Base-by-base conservation (phyloP, 2,329 filamentous ascomycete species). In the Diatrype stigma region DNA sequence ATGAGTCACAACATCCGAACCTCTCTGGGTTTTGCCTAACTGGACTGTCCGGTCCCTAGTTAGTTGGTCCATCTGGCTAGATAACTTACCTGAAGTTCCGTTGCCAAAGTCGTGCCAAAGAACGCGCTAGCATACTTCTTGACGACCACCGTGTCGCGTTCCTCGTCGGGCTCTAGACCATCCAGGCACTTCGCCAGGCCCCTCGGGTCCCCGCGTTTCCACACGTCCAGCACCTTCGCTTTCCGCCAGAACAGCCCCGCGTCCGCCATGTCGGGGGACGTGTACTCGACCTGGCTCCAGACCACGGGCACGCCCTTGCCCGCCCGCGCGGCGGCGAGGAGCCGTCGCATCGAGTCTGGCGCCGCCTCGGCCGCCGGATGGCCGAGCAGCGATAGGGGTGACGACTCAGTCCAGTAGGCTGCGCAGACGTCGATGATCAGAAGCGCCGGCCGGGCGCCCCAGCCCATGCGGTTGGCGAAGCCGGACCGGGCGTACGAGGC, bases 351-450 rank as follows among this genome's bases (percentile, higher is more conserved):
- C 4, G 64, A 66, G 6, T 63, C 66, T 2, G 72, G 72, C 23
- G 66, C 66, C 8, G 60, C 54, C 10, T 61, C 64, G 19, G 66
- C 66, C 14, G 65, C 64, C 16, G 69, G 63, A 57, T 75, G 67
- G 5, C 61, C 60, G n/a, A 62, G 62, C 21, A 68, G 66, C 47
- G 70, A 67, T n/a, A 77, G 63, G 2, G 71, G 71, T 35, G 72
- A 75, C 2, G 64, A 67, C 23, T 64, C 56, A 3, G 64, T 66
- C 70, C 71, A 77, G 60, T 76, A 76, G 14, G 72, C 73, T 35
- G 67, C 71, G 61, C 73, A 77, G 38, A 76, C 72, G 56, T 77
- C 74, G 60, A 77, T 68, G 22, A 77, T 58, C 45, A 77, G 59
- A 2, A 77, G 65, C 21, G 69, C 74, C 4, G 73, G 72, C 6